A percentile compares a stretch with the other conserved stretches of the same genome.
Conservation (phyloP, 1,139 yeast genomes). For the Nakaseomyces glabratus region DNA sequence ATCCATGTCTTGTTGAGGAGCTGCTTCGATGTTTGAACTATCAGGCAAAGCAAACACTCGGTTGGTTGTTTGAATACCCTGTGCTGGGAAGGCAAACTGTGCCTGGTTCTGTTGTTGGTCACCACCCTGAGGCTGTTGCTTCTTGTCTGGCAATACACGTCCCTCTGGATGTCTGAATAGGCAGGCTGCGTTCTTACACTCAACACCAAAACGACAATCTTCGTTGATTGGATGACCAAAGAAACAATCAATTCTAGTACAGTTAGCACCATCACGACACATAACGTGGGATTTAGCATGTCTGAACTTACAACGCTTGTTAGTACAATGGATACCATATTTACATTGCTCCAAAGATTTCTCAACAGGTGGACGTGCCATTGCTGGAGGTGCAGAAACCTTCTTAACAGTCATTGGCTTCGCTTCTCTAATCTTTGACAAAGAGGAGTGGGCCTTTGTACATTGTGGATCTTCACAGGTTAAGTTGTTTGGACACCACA, state of each 20-base stretch:
- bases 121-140: constrained; percentile 6
- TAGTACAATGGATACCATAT: constrained; percentile 67
- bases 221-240: constrained; percentile 75
- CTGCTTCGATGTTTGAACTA: constrained; percentile 54
- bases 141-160: constrained; percentile 33
- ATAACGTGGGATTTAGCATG: constrained; percentile 67
- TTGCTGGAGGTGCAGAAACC: constrained; percentile 9
- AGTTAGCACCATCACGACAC: constrained; percentile 73
- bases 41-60: constrained; percentile 74
- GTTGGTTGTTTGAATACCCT: constrained; percentile 35
- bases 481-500: constrained; percentile 72
- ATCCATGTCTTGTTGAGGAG: constrained; percentile 38
- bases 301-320: constrained; percentile 68
- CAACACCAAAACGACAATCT: constrained; percentile 68
- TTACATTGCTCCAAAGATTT: constrained; percentile 71
- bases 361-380: constrained; percentile 32
- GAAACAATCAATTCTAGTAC: constrained; percentile 71
- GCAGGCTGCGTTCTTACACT: constrained; percentile 64
- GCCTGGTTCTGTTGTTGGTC: constrained; percentile 9
- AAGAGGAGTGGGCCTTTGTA: constrained; percentile 74
- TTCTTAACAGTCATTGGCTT: constrained; percentile 21
- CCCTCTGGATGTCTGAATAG: constrained; percentile 74
- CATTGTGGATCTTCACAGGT: constrained; percentile 54
- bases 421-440: constrained; percentile 33
- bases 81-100: constrained; percentile 10